Evolutionary conservation across 805 yeast species (phyloP), one percentile per base, ranked within the genome.

Genomic region (Kuraishia molischiana): DNA sequence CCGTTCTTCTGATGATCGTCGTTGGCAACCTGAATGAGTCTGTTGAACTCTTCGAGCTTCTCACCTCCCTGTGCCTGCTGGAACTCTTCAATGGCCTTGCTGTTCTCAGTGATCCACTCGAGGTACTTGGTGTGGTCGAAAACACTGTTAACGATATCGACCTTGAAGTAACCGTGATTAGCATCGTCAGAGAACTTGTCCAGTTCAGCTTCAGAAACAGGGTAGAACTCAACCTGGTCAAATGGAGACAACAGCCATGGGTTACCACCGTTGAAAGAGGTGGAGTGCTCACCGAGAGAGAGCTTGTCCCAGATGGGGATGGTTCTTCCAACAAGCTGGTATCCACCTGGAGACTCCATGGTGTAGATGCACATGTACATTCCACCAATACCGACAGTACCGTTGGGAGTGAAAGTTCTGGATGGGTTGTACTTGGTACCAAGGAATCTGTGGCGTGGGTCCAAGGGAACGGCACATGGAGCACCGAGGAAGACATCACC

Each of bases 311-410:
- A 90, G 50, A 90, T 89, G 38, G 97, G 97, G 47, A 92, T 79
- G 9, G 98, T 90, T 55, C 97, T 77, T 40, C 97, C 98, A 44
- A 87, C 90, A 49, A 90, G 72, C 64, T 90, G 97, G 62, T 90
- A 90, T 24, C 98, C 98, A 63, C 98, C 98, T 35, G 98, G 98
- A 19, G 96, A 86, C 48, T 86, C 94, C 90, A 90, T 89, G 24
- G 97, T 86, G 62, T 90, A 90, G 50, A 90, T 89, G 66, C 97
- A 90, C 97, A 90, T 89, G 71, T 87, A 92, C 85, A 83, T 86
- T 50, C 98, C 97, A 45, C 98, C 98, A 56, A 92, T 80, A 53
- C 98, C 98, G 44, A 90, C 97, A 28, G 92, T 84, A 48, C 98
- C 98, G 54, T 86, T 85, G 29, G 96, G 95, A 2, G 98, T 90